Evolutionary conservation across 768 basidiomycete species (phyloP).

Genomic region (Tricholoma sp.): DNA sequence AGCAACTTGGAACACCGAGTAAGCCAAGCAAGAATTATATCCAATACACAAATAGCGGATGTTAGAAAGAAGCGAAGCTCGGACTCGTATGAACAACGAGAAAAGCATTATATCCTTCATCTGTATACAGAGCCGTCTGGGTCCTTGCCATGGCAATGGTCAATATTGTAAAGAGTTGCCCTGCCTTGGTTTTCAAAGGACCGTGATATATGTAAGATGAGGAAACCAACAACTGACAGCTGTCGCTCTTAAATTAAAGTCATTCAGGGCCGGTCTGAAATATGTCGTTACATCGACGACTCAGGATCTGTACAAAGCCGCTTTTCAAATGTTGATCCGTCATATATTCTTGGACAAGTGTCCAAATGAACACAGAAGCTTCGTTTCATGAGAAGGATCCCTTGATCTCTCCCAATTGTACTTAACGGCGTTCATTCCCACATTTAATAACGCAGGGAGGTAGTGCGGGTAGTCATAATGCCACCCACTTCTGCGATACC

Average conservation of each 20-base stretch:
- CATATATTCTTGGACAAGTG: neutral
- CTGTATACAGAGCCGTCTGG: slow-evolving; percentile 45
- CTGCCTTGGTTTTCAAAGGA: slow-evolving; percentile 68
- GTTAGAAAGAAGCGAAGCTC: slow-evolving; percentile 60
- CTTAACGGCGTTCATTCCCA: neutral
- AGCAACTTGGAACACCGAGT: slow-evolving; percentile 9
- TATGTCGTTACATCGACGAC: too few relatives aligned
- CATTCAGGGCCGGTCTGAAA: slow-evolving; percentile 31
- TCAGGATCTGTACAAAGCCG: too few relatives aligned
- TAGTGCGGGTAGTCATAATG: slow-evolving; percentile 22
- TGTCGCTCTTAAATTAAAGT: neutral
- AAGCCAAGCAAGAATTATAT: neutral
- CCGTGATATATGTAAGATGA: slow-evolving; percentile 48
- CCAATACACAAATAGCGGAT: slow-evolving; percentile 18
- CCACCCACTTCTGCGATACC: slow-evolving; percentile 59
- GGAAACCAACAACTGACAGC: slow-evolving; percentile 12
- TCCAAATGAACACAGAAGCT: neutral
- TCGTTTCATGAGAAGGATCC: neutral
- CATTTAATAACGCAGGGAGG: neutral
- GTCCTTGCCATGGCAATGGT: slow-evolving; percentile 69
- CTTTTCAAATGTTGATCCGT: too few relatives aligned
- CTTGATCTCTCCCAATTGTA: neutral
- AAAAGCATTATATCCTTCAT: slow-evolving; percentile 72
- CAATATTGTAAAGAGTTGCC: slow-evolving; percentile 39
- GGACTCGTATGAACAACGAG: slow-evolving; percentile 16